Evolutionary conservation across 129 eudicot genomes (phyloP), one percentile per base, ranked within the genome.

Genomic region (Tagetes erecta): DNA sequence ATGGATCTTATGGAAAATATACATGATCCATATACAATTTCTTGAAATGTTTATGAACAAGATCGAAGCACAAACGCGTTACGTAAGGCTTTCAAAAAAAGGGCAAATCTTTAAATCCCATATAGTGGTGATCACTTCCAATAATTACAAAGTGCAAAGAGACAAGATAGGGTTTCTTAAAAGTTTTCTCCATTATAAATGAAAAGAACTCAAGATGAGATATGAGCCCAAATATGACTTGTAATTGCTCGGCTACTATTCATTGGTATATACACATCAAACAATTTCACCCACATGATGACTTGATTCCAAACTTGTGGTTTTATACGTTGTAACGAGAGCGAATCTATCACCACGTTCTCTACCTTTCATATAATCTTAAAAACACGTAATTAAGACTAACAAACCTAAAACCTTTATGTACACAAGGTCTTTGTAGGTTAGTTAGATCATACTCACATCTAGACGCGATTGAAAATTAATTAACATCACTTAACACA

Each of bases 111-210:
- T 76, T 74, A 20, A 20, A 20, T 20, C 27, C 27, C 27, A 20
- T 20, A 36, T 76, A 53, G 33, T 33, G 10, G 66, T 66, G 35
- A 66, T 66, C 45, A 67, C 45, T 76, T 76, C 67, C 67, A 66
- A 76, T 67, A 76, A 76, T 76, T 76, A 31, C 27, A 76, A 76
- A 55, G 74, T 76, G 73, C 58, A 76, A 30, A 55, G 41, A 46
- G 36, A 41, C 73, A 76, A 67, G 74, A 66, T 59, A 59, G 59
- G 70, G 59, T 39, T 76, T 53, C 35, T 31, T 39, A 34, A 76
- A 76, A 76, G 74, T 76, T 66, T 7, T 51, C 72, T 53, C 73
- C 58, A 53, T 65, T 66, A 45, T 20, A 49, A 12, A 60, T 45
- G 59, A 58, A 65, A 51, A 33, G 36, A 55, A 76, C 49, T 74